A percentile compares a stretch with the other conserved stretches of the same genome.
These are phyloP conservation scores for Hydrangea macrophylla DNA, from an alignment of 148 eudicot genomes.

Conservation along the genomic window DNA sequence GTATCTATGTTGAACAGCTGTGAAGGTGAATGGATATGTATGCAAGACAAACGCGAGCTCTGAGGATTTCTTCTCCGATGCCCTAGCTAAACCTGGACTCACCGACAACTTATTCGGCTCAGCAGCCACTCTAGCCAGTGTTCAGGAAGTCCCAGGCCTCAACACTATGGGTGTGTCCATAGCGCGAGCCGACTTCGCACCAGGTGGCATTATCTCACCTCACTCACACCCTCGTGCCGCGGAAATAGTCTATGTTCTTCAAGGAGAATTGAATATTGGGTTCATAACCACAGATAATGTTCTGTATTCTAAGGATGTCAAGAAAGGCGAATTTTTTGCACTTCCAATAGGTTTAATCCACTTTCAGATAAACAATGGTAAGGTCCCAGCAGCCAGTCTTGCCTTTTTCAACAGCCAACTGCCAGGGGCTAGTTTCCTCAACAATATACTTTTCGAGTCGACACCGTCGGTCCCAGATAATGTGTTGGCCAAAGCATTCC, in stretches of 20 bases:
- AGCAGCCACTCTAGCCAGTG: constrained; percentile 35
- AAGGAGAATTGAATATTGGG: constrained; percentile 27
- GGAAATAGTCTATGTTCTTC: constrained; percentile 30
- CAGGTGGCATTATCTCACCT: constrained; percentile 40
- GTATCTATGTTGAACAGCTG: constrained; percentile 10
- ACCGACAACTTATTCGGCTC: constrained; percentile 28
- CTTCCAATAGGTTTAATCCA: constrained; percentile 26
- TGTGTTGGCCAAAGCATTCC: constrained; percentile 31
- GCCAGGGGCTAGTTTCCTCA: constrained; percentile 34
- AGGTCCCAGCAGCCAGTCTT: constrained; percentile 12
- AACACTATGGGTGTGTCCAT: constrained; percentile 42
- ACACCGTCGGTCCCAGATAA: constrained; percentile 33
- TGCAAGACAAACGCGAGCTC: constrained; percentile 21
- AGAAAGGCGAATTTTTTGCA: constrained; percentile 11
- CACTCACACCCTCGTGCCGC: constrained; percentile 49
- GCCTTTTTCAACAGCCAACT: constrained; percentile 27
- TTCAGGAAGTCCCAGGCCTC: constrained; percentile 37
- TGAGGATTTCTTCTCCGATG: constrained; percentile 22
- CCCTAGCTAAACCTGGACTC: constrained; percentile 21
- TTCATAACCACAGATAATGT: constrained; percentile 39
- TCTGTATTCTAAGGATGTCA: constrained; percentile 23
- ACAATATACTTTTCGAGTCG: constrained; percentile 23
- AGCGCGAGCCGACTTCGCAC: constrained; percentile 35
- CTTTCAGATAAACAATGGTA: constrained; percentile 24
- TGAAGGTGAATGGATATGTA: constrained; percentile 20